Conservation (phyloP, 1,284 basidiomycete species). For the Cryptococcus amylolentus region DNA sequence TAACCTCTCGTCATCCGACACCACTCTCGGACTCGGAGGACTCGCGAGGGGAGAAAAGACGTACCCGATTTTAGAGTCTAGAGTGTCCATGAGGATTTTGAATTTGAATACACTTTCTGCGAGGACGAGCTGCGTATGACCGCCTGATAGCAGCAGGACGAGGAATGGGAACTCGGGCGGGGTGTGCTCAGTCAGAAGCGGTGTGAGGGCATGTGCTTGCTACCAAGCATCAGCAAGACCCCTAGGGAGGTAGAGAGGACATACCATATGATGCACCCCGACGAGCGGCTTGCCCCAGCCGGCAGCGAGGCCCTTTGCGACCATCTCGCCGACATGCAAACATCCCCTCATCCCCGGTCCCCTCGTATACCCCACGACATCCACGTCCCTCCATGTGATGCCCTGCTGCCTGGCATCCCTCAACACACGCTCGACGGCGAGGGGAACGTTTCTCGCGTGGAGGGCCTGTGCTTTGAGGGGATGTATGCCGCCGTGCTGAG, state of each 20-base stretch:
- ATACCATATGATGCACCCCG: slow-evolving; percentile 90
- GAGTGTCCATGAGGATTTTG: slow-evolving; percentile 67
- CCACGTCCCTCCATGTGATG: slow-evolving; percentile 61
- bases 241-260: slow-evolving; percentile 15
- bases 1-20: background rate
- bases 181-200: slow-evolving; percentile 62
- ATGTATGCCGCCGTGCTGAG: slow-evolving; percentile 72
- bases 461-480: slow-evolving; percentile 69
- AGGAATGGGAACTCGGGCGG: slow-evolving; percentile 78
- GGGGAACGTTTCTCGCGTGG: slow-evolving; percentile 68
- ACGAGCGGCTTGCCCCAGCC: slow-evolving; percentile 72
- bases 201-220: slow-evolving; percentile 92
- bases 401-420: slow-evolving; percentile 61
- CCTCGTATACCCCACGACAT: slow-evolving; percentile 85
- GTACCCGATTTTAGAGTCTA: slow-evolving; percentile 69
- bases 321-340: slow-evolving; percentile 68
- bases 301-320: slow-evolving; percentile 76
- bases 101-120: slow-evolving; percentile 61
- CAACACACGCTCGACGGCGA: slow-evolving; percentile 55
- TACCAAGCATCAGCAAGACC: slow-evolving; percentile 36
- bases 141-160: slow-evolving; percentile 80
- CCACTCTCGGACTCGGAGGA: background rate
- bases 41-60: slow-evolving; percentile 8
- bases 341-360: slow-evolving; percentile 85
- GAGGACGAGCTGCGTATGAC: slow-evolving; percentile 82